phyloP scores from a whole-genome alignment of 2,329 filamentous ascomycete species.

The Calonectria crousiana region DNA sequence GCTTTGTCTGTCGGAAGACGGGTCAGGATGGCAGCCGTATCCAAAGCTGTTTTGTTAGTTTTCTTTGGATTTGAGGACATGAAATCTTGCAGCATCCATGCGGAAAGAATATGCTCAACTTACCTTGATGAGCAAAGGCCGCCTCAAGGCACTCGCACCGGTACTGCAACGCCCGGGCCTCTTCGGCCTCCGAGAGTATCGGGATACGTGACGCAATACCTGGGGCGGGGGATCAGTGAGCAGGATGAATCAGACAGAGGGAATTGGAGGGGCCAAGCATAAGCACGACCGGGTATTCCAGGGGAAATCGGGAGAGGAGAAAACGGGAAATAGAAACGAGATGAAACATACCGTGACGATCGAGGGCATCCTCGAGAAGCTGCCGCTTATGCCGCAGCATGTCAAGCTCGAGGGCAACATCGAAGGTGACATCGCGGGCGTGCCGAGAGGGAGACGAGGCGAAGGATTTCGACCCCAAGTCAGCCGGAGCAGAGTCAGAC shows the following conservation, averaged over 20 bases:
- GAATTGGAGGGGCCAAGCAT: conserved; percentile 18
- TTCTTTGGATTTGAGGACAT: background rate
- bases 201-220: conserved; percentile 51
- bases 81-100: background rate
- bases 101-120: conserved; percentile 21
- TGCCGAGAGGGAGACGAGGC: conserved; percentile 61
- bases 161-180: conserved; percentile 68
- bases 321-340: conserved; percentile 22
- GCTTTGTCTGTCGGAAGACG: conserved; percentile 46
- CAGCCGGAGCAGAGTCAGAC: conserved; percentile 46
- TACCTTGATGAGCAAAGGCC: conserved; percentile 58
- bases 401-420: conserved; percentile 62
- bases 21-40: conserved; percentile 47
- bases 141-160: conserved; percentile 70
- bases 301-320: conserved; percentile 21
- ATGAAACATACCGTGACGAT: conserved; percentile 60
- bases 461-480: conserved; percentile 64
- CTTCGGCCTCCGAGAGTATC: conserved; percentile 66
- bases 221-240: conserved; percentile 36
- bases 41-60: conserved; percentile 47
- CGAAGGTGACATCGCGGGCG: conserved; percentile 60
- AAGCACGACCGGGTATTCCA: conserved; percentile 18
- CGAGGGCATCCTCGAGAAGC: conserved; percentile 61
- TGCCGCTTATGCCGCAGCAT: conserved; percentile 69
- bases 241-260: conserved; percentile 20